These are phyloP conservation scores for Nemania serpens DNA, from an alignment of 2,329 filamentous ascomycete species.

Conservation along the genomic window DNA sequence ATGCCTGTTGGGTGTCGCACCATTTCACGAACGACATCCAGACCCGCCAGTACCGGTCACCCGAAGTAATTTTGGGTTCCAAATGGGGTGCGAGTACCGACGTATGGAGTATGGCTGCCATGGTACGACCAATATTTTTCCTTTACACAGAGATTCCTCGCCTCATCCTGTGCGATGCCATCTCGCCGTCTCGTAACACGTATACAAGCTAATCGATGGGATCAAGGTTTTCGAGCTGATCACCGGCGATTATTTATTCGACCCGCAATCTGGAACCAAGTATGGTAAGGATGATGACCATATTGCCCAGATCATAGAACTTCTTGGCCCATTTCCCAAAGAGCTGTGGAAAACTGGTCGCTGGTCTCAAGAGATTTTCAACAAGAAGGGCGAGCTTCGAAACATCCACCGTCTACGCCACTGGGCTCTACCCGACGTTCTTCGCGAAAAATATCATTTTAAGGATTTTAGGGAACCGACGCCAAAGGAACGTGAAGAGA, in stretches of 20 bases:
- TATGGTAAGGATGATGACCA: constrained; percentile 99
- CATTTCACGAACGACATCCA: constrained; percentile 99
- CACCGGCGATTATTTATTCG: constrained; percentile 97
- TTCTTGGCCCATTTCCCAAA: constrained; percentile 91
- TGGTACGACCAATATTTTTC: constrained; percentile 66
- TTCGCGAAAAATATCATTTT: constrained; percentile 97
- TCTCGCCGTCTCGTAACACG: neutral
- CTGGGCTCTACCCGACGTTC: constrained; percentile 91
- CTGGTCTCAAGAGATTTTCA: constrained; percentile 99
- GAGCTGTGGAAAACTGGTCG: constrained; percentile 90
- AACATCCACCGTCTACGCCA: constrained; percentile 97
- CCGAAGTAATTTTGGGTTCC: constrained; percentile 92
- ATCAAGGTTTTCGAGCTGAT: constrained; percentile 91
- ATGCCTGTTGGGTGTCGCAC: constrained; percentile 98
- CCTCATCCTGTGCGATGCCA: neutral
- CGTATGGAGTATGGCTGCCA: constrained; percentile 99
- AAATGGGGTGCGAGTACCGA: constrained; percentile 99
- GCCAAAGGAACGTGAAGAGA: constrained; percentile 43
- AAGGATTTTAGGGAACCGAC: constrained; percentile 76
- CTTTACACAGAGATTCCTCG: neutral
- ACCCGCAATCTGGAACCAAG: constrained; percentile 96
- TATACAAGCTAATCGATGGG: constrained; percentile 11
- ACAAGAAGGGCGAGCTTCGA: constrained; percentile 92
- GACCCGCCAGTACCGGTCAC: constrained; percentile 94
- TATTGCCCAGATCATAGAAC: constrained; percentile 97